phyloP scores from a whole-genome alignment of 2,329 filamentous ascomycete genomes.

The Teratosphaeria nubilosa region DNA sequence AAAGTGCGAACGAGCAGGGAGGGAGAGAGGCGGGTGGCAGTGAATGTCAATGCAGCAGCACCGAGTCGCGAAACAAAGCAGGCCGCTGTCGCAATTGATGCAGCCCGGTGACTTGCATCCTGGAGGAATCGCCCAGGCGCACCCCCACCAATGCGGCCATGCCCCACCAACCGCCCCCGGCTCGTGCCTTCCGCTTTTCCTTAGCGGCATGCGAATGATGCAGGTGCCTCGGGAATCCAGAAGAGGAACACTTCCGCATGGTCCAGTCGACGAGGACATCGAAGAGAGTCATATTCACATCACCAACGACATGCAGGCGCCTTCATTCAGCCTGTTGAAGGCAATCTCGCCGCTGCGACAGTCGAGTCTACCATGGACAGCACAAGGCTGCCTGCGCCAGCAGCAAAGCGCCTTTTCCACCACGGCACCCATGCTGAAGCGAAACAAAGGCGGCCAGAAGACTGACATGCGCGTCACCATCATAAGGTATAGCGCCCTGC shows the following conservation, averaged over 20 bases:
- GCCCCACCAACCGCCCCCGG: neutral
- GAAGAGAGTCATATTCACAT: neutral
- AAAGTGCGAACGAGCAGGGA: neutral
- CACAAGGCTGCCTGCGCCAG: slow-evolving; percentile 14
- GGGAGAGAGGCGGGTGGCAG: neutral
- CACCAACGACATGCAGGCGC: slow-evolving; percentile 12
- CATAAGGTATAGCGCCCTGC: neutral
- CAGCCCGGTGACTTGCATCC: neutral
- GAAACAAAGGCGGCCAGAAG: slow-evolving; percentile 19
- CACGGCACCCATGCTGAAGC: slow-evolving; percentile 30
- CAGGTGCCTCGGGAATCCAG: neutral
- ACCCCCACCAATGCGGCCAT: neutral
- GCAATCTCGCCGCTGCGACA: slow-evolving; percentile 14
- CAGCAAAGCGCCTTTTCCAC: slow-evolving; percentile 25
- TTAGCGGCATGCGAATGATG: neutral
- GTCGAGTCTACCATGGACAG: slow-evolving; percentile 11
- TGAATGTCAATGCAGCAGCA: neutral
- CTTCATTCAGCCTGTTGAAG: slow-evolving; percentile 19
- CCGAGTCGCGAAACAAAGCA: neutral
- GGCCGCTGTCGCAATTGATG: neutral
- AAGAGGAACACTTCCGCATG: neutral
- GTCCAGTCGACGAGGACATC: neutral
- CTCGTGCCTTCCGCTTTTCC: neutral
- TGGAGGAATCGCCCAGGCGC: neutral
- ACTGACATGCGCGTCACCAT: slow-evolving; percentile 26